Base-by-base conservation (phyloP, 2,329 filamentous ascomycete genomes). In the Aspergillus tamarii region DNA sequence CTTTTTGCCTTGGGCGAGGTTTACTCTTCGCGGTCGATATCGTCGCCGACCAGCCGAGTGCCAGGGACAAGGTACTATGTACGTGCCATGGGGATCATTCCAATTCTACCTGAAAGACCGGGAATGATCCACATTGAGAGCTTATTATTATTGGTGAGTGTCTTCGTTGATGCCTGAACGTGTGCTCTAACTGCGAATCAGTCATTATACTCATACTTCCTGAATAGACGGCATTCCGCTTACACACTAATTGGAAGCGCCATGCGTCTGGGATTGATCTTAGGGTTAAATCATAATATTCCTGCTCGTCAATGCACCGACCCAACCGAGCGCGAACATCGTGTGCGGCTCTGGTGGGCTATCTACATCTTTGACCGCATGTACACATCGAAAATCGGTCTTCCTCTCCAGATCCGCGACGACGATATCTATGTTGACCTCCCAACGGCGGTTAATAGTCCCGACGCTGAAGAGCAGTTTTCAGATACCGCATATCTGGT, bases 381-480 rank as follows among this genome's bases (percentile, higher is more conserved):
- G 69, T 82, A 76, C 71, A 78, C 80, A 1, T 79, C 80, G 0
- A 81, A 82, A 54, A 72, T 82, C 0, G 81, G 82, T 0, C 80
- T 82, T 53, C 81, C 83, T 0, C 72, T 80, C 0, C 79, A 80
- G 16, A 78, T 84, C 11, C 74, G 76, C 6, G 82, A 84, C 41
- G 74, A 80, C 9, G 82, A 83, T 30, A 82, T 79, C 14, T 69
- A 75, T 41, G 70, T 74, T 28, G 71, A 76, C 11, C 60, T 75
- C 52, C 76, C 76, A 5, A 73, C 74, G 1, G 64, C 66, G 4
- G 61, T 69, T 1, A 48, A 55, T 10, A 62, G 69, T 1, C 66
- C 70, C 16, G 61, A 62, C 19, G 67, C 72, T 1, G 63, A 62
- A 6, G 70, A 74, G 34, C 73, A 78, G 46, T 77, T 77, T 43